Percentiles rank a stretch among this genome's conserved stretches.
These are phyloP conservation scores for Panellus pusillus DNA, from an alignment of 768 basidiomycete genomes.

Conservation along the genomic window DNA sequence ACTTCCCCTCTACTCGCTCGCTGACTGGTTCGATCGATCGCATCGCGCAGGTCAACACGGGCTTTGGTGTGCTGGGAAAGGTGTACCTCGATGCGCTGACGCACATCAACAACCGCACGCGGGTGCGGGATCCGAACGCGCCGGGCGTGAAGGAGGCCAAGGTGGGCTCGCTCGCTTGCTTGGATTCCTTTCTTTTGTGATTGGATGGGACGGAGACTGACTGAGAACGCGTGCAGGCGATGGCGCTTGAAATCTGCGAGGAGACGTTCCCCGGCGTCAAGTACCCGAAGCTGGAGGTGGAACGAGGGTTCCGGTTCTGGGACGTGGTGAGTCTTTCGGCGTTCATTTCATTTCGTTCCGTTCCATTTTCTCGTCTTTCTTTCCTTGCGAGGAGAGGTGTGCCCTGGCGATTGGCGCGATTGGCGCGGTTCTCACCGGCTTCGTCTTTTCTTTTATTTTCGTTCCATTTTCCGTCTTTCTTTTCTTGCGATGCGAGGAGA, in stretches of 20 bases:
- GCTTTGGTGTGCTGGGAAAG: constrained; percentile 96
- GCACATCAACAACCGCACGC: constrained; percentile 77
- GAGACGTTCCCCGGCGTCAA: constrained; percentile 95
- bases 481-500: too few species aligned
- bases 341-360: constrained; percentile 11
- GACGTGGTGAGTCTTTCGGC: constrained; percentile 71
- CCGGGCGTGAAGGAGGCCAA: constrained; percentile 84
- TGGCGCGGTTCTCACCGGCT: too few species aligned
- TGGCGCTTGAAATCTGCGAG: constrained; percentile 90
- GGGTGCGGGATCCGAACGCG: constrained; percentile 75
- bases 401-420: neutral
- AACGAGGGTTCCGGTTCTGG: constrained; percentile 98
- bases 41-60: constrained; percentile 68
- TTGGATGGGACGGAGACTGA: neutral
- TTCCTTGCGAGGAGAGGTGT: neutral
- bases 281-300: constrained; percentile 82
- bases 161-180: neutral
- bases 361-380: constrained; percentile 14
- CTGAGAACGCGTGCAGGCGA: constrained; percentile 30
- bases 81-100: constrained; percentile 93
- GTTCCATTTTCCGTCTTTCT: too few species aligned
- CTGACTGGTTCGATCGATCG: neutral
- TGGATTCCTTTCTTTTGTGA: neutral
- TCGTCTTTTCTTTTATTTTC: too few species aligned
- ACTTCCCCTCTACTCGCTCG: neutral